These are phyloP conservation scores for Xylaria sp. DNA, from an alignment of 2,329 filamentous ascomycete genomes.

Conservation along the genomic window DNA sequence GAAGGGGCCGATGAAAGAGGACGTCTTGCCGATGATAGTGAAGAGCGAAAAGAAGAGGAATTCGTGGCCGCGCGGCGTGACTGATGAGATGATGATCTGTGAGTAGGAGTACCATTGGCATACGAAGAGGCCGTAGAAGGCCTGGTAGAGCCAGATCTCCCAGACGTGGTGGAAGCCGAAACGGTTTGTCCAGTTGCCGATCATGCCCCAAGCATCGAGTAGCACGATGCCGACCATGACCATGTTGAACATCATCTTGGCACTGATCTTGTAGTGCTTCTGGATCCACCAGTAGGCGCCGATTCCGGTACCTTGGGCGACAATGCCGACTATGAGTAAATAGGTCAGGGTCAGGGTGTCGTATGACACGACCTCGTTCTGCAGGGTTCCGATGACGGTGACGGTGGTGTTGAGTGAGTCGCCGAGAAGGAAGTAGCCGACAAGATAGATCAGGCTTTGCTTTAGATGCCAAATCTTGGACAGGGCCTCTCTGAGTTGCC, in stretches of 20 bases:
- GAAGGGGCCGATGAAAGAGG: constrained; percentile 61
- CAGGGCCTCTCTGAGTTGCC: constrained; percentile 54
- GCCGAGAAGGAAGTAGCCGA: constrained; percentile 64
- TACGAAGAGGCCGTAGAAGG: constrained; percentile 60
- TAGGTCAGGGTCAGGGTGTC: constrained; percentile 61
- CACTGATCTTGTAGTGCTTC: constrained; percentile 51
- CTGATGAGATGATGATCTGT: constrained; percentile 66
- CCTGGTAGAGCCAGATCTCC: constrained; percentile 44
- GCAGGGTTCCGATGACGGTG: constrained; percentile 60
- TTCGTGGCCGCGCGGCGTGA: constrained; percentile 62
- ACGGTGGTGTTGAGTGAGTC: constrained; percentile 66
- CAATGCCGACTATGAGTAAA: constrained; percentile 60
- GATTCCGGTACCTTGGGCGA: constrained; percentile 57
- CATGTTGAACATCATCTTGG: constrained; percentile 64
- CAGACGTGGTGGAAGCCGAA: constrained; percentile 43
- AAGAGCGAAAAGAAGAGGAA: constrained; percentile 67
- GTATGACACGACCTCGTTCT: constrained; percentile 60
- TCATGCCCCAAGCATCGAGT: constrained; percentile 47
- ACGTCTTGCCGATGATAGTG: constrained; percentile 63
- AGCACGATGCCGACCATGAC: constrained; percentile 58
- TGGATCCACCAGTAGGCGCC: constrained; percentile 58
- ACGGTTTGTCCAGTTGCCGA: constrained; percentile 41
- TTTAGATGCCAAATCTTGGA: constrained; percentile 58
- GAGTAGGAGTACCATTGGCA: constrained; percentile 67
- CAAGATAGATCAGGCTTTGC: constrained; percentile 60